These are phyloP conservation scores for Cladophialophora carrionii DNA, from an alignment of 2,329 filamentous ascomycete genomes.

Conservation along the genomic window DNA sequence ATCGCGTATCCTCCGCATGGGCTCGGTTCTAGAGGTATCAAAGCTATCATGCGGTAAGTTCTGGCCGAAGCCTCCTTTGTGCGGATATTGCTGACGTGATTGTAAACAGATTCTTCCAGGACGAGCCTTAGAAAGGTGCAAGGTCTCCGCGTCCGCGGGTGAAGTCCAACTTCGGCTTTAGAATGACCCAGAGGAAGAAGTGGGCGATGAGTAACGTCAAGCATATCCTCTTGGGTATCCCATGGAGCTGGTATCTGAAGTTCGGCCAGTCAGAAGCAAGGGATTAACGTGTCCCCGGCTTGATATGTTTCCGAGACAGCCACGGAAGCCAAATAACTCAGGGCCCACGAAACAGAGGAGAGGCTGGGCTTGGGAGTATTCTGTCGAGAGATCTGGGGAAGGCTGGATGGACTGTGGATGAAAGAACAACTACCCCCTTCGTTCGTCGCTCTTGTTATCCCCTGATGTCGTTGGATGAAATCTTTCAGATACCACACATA, in stretches of 20 bases:
- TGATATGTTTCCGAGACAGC: too few relatives aligned
- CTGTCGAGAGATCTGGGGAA: neutral
- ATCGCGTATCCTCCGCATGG: slow-evolving; percentile 89
- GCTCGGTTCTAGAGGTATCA: slow-evolving; percentile 76
- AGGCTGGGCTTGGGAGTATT: neutral
- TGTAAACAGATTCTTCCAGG: slow-evolving; percentile 33
- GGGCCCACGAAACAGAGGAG: neutral
- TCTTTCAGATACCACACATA: slow-evolving; percentile 17
- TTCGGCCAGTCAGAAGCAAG: neutral
- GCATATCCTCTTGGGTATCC: slow-evolving; percentile 7
- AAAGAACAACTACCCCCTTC: neutral
- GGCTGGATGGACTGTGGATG: slow-evolving; percentile 1
- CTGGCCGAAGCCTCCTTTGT: neutral
- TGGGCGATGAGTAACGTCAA: slow-evolving; percentile 8
- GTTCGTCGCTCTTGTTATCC: neutral
- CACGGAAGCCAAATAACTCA: neutral
- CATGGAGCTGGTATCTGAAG: slow-evolving; percentile 7
- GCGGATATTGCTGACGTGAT: neutral
- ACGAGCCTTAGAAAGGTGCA: slow-evolving; percentile 24
- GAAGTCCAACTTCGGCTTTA: slow-evolving; percentile 3
- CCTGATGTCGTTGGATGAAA: slow-evolving; percentile 7
- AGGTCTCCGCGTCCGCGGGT: slow-evolving; percentile 12
- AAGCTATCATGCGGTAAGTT: slow-evolving; percentile 62
- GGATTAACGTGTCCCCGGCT: neutral
- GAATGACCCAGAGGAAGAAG: slow-evolving; percentile 10